These are phyloP conservation scores for Aspergillus sclerotioniger DNA, from an alignment of 495 filamentous ascomycete species.

Conservation along the genomic window DNA sequence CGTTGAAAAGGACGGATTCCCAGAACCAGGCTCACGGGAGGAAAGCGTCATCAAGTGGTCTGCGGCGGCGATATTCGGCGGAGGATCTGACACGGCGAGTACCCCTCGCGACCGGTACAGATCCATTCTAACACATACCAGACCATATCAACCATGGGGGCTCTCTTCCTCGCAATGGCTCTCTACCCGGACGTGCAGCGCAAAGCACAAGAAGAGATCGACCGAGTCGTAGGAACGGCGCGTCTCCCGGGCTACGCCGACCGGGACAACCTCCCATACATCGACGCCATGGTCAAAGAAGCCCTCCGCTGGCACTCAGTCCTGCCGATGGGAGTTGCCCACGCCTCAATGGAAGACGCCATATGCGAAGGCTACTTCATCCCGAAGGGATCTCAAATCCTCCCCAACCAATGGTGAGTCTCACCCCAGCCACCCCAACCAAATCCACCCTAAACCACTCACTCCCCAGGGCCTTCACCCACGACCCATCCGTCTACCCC, in stretches of 20 bases:
- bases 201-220: slow-evolving; percentile 20
- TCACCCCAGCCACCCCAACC: neutral
- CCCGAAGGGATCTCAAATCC: neutral
- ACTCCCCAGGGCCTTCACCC: slow-evolving; percentile 30
- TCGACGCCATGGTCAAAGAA: slow-evolving; percentile 1
- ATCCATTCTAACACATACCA: neutral
- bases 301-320: slow-evolving; percentile 2
- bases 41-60: slow-evolving; percentile 31
- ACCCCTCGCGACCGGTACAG: slow-evolving; percentile 26
- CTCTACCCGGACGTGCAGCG: slow-evolving; percentile 40
- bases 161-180: slow-evolving; percentile 39
- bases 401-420: neutral
- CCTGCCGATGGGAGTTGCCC: neutral
- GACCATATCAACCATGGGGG: slow-evolving; percentile 32
- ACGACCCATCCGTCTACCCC: slow-evolving; percentile 31
- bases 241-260: neutral
- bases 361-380: neutral
- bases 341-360: neutral
- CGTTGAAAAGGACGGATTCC: slow-evolving; percentile 22
- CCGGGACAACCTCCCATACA: slow-evolving; percentile 2
- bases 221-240: neutral
- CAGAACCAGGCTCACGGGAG: slow-evolving; percentile 15
- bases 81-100: slow-evolving; percentile 48
- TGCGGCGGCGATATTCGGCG: slow-evolving; percentile 47
- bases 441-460: neutral